Percentiles rank a stretch among this genome's conserved stretches.
Conservation (phyloP, 2,329 filamentous ascomycete species). For the Trichoderma hamatum region DNA sequence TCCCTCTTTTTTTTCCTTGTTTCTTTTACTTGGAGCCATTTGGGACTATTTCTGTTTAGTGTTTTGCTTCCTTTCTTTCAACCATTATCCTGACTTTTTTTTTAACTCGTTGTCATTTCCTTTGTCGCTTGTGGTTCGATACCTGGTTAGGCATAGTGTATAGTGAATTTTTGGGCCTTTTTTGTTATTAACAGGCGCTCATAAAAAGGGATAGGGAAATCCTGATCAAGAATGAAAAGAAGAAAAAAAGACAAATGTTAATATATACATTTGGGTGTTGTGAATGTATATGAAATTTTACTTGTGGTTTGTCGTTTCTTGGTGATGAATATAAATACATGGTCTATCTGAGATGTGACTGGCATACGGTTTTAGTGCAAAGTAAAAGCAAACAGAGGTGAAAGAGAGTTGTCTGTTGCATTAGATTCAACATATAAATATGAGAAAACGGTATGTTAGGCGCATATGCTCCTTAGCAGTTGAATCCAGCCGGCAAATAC, state of each 20-base stretch:
- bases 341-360: neutral
- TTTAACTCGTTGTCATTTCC: neutral
- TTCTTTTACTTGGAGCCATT: neutral
- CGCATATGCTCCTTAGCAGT: neutral
- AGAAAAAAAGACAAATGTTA: neutral
- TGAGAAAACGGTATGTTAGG: neutral
- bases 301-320: neutral
- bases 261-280: neutral
- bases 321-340: neutral
- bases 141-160: slow-evolving; percentile 23
- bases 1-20: neutral
- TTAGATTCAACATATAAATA: neutral
- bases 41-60: neutral
- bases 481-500: neutral
- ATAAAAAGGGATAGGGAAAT: slow-evolving; percentile 15
- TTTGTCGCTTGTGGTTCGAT: slow-evolving; percentile 19
- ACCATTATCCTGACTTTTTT: neutral
- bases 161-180: neutral
- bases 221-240: neutral
- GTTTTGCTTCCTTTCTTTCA: neutral
- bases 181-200: neutral
- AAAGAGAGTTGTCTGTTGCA: neutral
- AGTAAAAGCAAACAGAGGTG: neutral
- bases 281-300: neutral
- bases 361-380: neutral